Conservation (phyloP, 2,329 filamentous ascomycete species). For the Fusarium lyarnte region DNA sequence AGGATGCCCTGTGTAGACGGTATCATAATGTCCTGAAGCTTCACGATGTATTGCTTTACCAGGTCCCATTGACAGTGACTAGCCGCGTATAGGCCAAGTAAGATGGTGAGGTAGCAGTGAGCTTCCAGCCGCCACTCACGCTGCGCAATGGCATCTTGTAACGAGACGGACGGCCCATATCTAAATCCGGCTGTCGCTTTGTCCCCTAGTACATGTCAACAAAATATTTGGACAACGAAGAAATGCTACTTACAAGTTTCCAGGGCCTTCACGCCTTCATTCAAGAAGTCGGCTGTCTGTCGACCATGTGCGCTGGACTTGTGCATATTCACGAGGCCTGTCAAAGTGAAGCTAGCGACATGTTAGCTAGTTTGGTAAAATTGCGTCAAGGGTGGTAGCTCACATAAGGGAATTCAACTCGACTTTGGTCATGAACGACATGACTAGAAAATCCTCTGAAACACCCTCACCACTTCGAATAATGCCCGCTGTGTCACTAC, state of each 20-base stretch:
- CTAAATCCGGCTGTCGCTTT: constrained; percentile 47
- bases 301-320: constrained; percentile 48
- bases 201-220: constrained; percentile 46
- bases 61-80: constrained; percentile 75
- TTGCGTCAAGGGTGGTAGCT: constrained; percentile 40
- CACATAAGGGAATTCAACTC: constrained; percentile 67
- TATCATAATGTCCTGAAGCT: constrained; percentile 58
- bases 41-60: constrained; percentile 66
- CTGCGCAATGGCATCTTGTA: constrained; percentile 67
- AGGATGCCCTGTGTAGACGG: constrained; percentile 54
- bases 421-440: constrained; percentile 69
- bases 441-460: constrained; percentile 63
- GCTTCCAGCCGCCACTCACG: constrained; percentile 73
- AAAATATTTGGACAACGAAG: not conserved
- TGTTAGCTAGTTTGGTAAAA: constrained; percentile 22
- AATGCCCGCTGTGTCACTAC: constrained; percentile 65
- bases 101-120: constrained; percentile 75
- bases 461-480: constrained; percentile 59
- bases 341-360: constrained; percentile 61
- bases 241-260: constrained; percentile 54
- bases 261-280: constrained; percentile 56
- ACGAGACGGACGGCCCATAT: constrained; percentile 58
- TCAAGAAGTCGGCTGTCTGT: constrained; percentile 53
- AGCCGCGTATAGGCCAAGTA: constrained; percentile 75
- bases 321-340: constrained; percentile 59